Conservation (phyloP, 345 rosid genomes). For the Linum tenue region DNA sequence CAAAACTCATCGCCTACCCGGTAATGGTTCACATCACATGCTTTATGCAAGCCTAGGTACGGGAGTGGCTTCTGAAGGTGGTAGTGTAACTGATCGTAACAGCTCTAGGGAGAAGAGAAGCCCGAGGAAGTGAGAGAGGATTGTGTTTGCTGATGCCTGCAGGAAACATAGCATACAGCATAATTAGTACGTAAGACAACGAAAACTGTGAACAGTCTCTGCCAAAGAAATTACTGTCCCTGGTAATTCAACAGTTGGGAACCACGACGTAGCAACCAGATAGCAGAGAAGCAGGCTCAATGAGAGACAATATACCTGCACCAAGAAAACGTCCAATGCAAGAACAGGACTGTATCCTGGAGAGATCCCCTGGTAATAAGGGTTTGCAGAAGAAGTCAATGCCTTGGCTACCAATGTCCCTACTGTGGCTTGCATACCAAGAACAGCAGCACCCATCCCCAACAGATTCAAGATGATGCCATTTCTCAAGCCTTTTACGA, state of each 20-base stretch:
- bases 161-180: slow-evolving; percentile 12
- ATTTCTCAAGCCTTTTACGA: slow-evolving; percentile 77
- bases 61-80: slow-evolving; percentile 44
- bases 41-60: slow-evolving; percentile 47
- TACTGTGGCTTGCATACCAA: slow-evolving; percentile 95
- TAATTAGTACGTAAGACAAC: not conserved
- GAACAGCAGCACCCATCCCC: slow-evolving; percentile 91
- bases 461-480: slow-evolving; percentile 72
- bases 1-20: slow-evolving; percentile 15
- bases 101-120: slow-evolving; percentile 83
- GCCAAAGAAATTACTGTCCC: not conserved
- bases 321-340: slow-evolving; percentile 89
- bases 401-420: slow-evolving; percentile 89
- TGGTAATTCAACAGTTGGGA: not conserved
- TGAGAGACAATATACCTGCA: slow-evolving; percentile 49
- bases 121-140: slow-evolving; percentile 93
- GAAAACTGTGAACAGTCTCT: not conserved
- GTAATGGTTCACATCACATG: slow-evolving; percentile 3
- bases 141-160: slow-evolving; percentile 94
- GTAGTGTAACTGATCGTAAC: slow-evolving; percentile 76
- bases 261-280: not conserved
- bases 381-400: slow-evolving; percentile 79
- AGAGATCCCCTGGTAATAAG: slow-evolving; percentile 72
- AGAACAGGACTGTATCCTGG: slow-evolving; percentile 81
- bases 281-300: not conserved